Base-by-base conservation (phyloP, 1,284 basidiomycete species). In the Pseudozyma sp. region DNA sequence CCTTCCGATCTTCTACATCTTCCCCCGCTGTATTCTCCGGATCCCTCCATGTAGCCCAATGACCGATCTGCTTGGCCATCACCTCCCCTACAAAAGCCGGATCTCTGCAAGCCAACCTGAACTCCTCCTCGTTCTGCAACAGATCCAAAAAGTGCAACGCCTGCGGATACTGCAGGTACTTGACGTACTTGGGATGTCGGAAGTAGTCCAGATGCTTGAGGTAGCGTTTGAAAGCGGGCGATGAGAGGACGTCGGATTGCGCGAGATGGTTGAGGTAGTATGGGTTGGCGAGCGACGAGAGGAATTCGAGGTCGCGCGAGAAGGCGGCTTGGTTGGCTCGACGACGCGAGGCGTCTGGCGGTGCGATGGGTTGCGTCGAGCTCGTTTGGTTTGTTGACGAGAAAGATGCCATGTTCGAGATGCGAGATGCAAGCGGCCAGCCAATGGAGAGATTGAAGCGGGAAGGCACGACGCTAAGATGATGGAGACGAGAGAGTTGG, bases 31-130 rank as follows among this genome's bases (percentile, higher is more conserved):
- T 34, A 34, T 30, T 56, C 31, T 71, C 63, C 19, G 68, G 48
- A 64, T 71, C 75, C 35, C 58, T 61, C 81, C 79, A 82, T 16
- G 79, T 80, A 9, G 79, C 75, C 81, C 81, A 82, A 51, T 82
- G 81, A 5, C 61, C 76, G 4, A 81, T 55, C 67, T 79, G 75
- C 13, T 64, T 73, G 3, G 66, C 68, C 48, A 78, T 80, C 16
- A 75, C 73, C 39, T 78, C 76, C 17, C 74, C 72, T 10, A 73
- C 79, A 73, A 80, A 82, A 2, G 58, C 81, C 6, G 68, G 54
- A 57, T 76, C 70, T 14, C 64, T 65, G 8, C 72, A 72, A 14
- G 78, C 78, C 30, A 64, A 42, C 11, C 81, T 56, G 50, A 82
- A 82, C 52, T 77, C 74, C 34, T 56, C 62, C 34, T 79, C 55